Evolutionary conservation across 1,284 basidiomycete species (phyloP).

Genomic region (Psilocybe mexicana): DNA sequence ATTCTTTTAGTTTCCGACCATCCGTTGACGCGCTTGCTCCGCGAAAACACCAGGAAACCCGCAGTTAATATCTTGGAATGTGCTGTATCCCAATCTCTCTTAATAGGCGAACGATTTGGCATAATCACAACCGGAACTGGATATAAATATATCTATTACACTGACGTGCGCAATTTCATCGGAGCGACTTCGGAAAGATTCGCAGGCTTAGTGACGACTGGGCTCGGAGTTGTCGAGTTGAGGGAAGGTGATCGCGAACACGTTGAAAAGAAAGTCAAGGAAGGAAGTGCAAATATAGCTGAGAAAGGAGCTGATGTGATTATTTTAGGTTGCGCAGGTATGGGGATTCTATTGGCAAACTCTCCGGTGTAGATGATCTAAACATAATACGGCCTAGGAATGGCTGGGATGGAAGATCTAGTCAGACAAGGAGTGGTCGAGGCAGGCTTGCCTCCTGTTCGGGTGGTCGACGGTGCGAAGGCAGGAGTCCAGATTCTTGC

Average conservation of each 20-base stretch:
- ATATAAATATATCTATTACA: slow-evolving; percentile 33
- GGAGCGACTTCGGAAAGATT: slow-evolving; percentile 34
- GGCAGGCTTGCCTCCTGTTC: slow-evolving; percentile 26
- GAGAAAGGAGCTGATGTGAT: slow-evolving; percentile 34
- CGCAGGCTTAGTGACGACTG: slow-evolving; percentile 32
- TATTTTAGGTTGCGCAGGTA: slow-evolving; percentile 36
- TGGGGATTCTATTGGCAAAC: background rate
- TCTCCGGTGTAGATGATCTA: background rate
- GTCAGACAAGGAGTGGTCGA: slow-evolving; percentile 31
- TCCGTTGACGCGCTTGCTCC: slow-evolving; percentile 34
- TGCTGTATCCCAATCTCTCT: slow-evolving; percentile 32
- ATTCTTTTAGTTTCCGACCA: slow-evolving; percentile 37
- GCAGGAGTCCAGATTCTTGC: slow-evolving; percentile 36
- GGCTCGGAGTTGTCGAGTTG: slow-evolving; percentile 35
- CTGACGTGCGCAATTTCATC: slow-evolving; percentile 33
- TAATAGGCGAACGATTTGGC: slow-evolving; percentile 35
- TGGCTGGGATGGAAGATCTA: slow-evolving; percentile 37
- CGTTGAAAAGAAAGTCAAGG: slow-evolving; percentile 30
- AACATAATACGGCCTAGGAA: slow-evolving; percentile 21
- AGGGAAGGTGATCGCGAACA: slow-evolving; percentile 30
- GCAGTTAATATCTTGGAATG: slow-evolving; percentile 36
- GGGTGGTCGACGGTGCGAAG: slow-evolving; percentile 38
- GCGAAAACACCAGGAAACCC: slow-evolving; percentile 33
- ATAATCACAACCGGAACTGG: slow-evolving; percentile 37
- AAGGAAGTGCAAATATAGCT: slow-evolving; percentile 28